phyloP scores from a whole-genome alignment of 2,329 filamentous ascomycete species.

The Penicillium sp. region DNA sequence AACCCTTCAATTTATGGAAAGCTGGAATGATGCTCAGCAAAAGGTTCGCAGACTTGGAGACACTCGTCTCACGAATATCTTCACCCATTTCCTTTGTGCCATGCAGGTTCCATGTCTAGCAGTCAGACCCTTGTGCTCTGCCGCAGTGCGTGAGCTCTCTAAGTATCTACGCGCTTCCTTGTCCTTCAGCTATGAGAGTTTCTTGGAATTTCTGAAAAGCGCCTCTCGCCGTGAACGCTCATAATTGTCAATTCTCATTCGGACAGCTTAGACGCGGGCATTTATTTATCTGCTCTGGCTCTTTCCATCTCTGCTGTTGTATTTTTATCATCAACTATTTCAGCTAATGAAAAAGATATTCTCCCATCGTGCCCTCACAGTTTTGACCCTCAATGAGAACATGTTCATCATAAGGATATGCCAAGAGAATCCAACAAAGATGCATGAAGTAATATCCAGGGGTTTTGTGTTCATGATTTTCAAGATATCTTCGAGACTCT shows the following conservation, averaged over 20 bases:
- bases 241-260: background rate
- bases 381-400: too few relatives aligned
- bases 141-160: background rate
- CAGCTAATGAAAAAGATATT: too few relatives aligned
- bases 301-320: too few relatives aligned
- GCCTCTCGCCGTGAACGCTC: background rate
- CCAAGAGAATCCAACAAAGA: too few relatives aligned
- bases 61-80: background rate
- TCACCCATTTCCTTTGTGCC: background rate
- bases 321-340: too few relatives aligned
- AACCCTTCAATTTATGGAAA: background rate
- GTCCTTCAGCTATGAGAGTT: background rate
- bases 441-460: too few relatives aligned
- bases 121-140: background rate
- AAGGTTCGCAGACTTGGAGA: background rate
- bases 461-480: too few relatives aligned
- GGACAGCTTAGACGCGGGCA: too few relatives aligned
- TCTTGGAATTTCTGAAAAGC: background rate
- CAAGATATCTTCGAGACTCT: too few relatives aligned
- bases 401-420: too few relatives aligned
- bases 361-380: too few relatives aligned
- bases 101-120: background rate
- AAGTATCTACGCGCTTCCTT: background rate
- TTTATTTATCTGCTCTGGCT: too few relatives aligned
- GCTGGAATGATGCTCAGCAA: background rate